These are phyloP conservation scores for Rubroboletus pulcherrimus DNA, from an alignment of 768 basidiomycete genomes.

Conservation along the genomic window DNA sequence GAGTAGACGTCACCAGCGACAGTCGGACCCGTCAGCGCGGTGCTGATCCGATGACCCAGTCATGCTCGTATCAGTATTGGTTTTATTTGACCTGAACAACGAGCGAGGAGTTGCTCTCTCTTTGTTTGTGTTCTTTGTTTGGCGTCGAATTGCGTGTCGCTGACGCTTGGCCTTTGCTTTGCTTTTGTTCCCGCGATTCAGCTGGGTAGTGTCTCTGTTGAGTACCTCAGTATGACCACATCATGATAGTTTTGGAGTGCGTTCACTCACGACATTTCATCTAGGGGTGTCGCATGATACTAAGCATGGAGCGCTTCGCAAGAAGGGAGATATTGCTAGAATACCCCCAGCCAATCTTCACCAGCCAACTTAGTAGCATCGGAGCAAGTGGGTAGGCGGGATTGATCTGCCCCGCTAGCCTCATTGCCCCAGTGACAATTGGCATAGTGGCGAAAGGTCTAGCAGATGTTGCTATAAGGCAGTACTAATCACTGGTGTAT, in stretches of 20 bases:
- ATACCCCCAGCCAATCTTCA: neutral
- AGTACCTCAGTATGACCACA: conserved; percentile 13
- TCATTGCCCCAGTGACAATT: neutral
- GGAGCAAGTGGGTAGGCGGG: neutral
- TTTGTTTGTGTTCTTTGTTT: conserved; percentile 8
- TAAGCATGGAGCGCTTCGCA: conserved; percentile 21
- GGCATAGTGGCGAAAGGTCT: neutral
- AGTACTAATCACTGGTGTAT: no score
- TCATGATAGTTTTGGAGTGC: neutral
- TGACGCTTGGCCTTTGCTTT: neutral
- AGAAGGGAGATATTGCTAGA: neutral
- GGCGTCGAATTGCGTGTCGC: neutral
- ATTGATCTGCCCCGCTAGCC: neutral
- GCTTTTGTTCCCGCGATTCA: neutral
- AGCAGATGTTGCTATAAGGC: neutral
- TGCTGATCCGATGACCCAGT: conserved; percentile 2
- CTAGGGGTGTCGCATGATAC: conserved; percentile 26
- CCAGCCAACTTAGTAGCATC: conserved; percentile 10
- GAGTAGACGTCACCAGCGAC: neutral
- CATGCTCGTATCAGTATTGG: neutral
- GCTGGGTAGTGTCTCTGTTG: conserved; percentile 11
- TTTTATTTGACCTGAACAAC: neutral
- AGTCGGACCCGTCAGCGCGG: neutral
- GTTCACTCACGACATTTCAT: neutral
- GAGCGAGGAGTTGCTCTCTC: neutral